Percentiles rank a stretch among this genome's conserved stretches.
These are phyloP conservation scores for Fusarium tricinctum DNA, from an alignment of 2,329 filamentous ascomycete genomes.

Conservation along the genomic window DNA sequence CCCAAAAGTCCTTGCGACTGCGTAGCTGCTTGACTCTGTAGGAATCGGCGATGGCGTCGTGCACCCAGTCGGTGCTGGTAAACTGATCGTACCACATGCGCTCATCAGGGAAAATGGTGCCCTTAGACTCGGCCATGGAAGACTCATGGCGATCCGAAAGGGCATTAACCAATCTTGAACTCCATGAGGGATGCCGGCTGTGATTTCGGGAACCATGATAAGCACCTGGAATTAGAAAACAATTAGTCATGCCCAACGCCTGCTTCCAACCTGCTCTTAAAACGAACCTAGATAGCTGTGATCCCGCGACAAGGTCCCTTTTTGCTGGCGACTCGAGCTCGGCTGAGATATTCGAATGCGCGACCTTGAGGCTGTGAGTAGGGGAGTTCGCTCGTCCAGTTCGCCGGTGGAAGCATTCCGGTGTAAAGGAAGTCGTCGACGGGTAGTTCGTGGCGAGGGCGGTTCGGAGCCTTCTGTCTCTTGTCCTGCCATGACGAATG, in stretches of 20 bases:
- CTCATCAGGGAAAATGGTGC: constrained; percentile 80
- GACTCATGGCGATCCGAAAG: constrained; percentile 70
- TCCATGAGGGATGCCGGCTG: constrained; percentile 70
- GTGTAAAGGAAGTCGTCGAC: constrained; percentile 48
- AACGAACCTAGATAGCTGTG: constrained; percentile 61
- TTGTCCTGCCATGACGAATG: constrained; percentile 51
- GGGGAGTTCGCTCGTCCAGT: constrained; percentile 61
- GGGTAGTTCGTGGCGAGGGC: constrained; percentile 52
- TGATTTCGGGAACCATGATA: constrained; percentile 63
- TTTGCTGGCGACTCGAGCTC: constrained; percentile 47
- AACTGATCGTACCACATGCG: constrained; percentile 99
- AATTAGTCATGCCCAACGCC: constrained; percentile 24
- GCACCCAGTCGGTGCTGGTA: constrained; percentile 97
- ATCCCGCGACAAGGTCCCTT: constrained; percentile 53
- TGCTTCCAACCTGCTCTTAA: background rate
- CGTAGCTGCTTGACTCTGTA: constrained; percentile 88
- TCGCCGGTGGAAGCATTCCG: constrained; percentile 51
- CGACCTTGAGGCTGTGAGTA: constrained; percentile 59
- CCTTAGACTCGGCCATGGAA: constrained; percentile 72
- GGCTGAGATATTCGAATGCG: constrained; percentile 58
- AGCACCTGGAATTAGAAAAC: constrained; percentile 52
- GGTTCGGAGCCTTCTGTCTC: constrained; percentile 52
- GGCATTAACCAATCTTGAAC: constrained; percentile 72
- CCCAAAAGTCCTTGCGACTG: constrained; percentile 84
- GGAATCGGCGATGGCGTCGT: constrained; percentile 95